phyloP scores from a whole-genome alignment of 345 rosid genomes.

The Murraya koenigii region DNA sequence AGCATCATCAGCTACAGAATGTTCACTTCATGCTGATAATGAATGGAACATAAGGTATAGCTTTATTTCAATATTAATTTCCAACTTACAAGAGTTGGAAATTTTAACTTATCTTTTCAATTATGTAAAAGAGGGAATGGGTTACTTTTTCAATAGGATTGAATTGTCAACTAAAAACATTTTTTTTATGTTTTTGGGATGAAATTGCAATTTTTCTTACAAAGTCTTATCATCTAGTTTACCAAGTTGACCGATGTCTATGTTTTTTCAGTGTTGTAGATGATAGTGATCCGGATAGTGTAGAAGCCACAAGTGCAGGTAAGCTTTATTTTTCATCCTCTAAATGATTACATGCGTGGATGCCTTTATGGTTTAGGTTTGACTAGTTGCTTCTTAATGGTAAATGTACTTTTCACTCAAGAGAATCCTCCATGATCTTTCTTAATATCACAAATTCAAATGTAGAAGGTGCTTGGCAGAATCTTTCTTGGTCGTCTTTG shows the following conservation, averaged over 20 bases:
- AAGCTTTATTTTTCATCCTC: conserved; percentile 3
- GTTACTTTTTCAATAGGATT: not conserved
- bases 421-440: not conserved
- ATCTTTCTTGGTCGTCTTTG: not conserved
- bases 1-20: conserved; percentile 36
- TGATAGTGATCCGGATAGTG: conserved; percentile 42
- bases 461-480: not conserved
- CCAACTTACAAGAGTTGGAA: not conserved
- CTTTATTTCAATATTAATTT: not conserved
- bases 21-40: conserved; percentile 78
- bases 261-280: conserved; percentile 55
- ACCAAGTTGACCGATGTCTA: not conserved
- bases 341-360: not conserved
- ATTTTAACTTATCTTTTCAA: not conserved
- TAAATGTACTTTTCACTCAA: not conserved
- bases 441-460: not conserved
- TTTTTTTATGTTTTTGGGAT: not conserved
- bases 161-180: not conserved
- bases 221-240: not conserved
- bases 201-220: not conserved
- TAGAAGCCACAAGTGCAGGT: conserved; percentile 64
- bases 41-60: conserved; percentile 93
- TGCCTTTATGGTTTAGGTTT: not conserved
- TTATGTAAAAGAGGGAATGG: not conserved
- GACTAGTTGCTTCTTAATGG: not conserved